These are phyloP conservation scores for Euphorbia peplus DNA, from an alignment of 345 rosid genomes.

Conservation along the genomic window DNA sequence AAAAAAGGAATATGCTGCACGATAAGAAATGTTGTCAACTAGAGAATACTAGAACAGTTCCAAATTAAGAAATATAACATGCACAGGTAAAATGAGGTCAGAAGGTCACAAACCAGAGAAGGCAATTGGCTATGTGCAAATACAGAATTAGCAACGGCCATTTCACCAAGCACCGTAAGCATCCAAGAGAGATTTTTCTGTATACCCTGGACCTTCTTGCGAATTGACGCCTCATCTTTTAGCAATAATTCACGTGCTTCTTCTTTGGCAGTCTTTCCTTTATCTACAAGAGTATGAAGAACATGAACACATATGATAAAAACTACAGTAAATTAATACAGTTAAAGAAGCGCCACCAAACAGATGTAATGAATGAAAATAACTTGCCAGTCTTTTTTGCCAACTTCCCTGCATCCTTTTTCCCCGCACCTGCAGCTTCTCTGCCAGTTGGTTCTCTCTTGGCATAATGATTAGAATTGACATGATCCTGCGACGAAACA, in stretches of 20 bases:
- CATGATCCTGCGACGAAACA: constrained; percentile 38
- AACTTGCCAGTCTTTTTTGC: constrained; percentile 67
- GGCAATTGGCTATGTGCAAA: constrained; percentile 94
- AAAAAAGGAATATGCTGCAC: background rate
- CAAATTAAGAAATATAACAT: background rate
- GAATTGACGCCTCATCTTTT: constrained; percentile 75
- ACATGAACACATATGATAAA: constrained; percentile 8
- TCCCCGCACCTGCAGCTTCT: constrained; percentile 53
- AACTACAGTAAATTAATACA: background rate
- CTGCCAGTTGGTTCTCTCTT: constrained; percentile 62
- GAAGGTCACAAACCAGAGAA: constrained; percentile 61
- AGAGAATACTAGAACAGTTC: background rate
- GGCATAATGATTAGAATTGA: constrained; percentile 45
- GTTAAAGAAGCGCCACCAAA: constrained; percentile 12
- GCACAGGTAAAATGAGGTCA: background rate
- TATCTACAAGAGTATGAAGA: constrained; percentile 45
- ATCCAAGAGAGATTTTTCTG: constrained; percentile 64
- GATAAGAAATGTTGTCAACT: background rate
- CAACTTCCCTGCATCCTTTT: constrained; percentile 59
- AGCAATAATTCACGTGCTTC: constrained; percentile 93
- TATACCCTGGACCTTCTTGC: constrained; percentile 59
- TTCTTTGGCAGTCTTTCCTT: constrained; percentile 88
- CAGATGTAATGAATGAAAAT: constrained; percentile 6
- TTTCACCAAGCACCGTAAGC: constrained; percentile 84
- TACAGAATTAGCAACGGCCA: constrained; percentile 81